Evolutionary conservation across 2,329 filamentous ascomycete genomes (phyloP).

Genomic region (Aspergillus glaucus): DNA sequence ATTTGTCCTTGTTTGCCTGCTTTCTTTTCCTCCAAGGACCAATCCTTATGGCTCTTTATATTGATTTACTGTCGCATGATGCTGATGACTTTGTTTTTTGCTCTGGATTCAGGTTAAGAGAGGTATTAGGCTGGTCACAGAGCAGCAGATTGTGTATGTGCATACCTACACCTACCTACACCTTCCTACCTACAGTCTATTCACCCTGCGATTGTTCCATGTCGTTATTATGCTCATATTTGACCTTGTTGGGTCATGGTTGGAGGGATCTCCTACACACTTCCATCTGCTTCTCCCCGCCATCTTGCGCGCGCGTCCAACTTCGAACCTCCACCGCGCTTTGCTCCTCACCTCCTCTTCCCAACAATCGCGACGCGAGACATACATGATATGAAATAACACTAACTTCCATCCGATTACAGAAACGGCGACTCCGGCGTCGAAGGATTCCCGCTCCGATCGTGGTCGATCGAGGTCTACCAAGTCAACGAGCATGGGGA

Average conservation of each 20-base stretch:
- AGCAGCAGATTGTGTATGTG: conserved; percentile 81
- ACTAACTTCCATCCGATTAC: conserved; percentile 9
- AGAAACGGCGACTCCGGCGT: conserved; percentile 75
- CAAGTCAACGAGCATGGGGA: conserved; percentile 81
- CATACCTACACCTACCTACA: conserved; percentile 5
- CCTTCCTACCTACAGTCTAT: conserved; percentile 6
- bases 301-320: neutral
- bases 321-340: too few relatives aligned
- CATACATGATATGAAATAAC: neutral
- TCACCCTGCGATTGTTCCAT: neutral
- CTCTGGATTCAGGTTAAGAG: conserved; percentile 59
- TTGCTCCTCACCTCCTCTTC: too few relatives aligned
- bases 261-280: neutral
- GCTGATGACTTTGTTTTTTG: conserved; percentile 13
- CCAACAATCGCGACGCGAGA: neutral
- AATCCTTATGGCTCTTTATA: too few relatives aligned
- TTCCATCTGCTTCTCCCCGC: neutral
- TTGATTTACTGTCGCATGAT: conserved; percentile 10
- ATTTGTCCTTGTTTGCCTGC: neutral
- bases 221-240: neutral
- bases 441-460: conserved; percentile 85
- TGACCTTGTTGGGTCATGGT: neutral
- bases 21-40: neutral
- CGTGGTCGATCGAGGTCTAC: conserved; percentile 83
- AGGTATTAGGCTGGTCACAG: conserved; percentile 85